A percentile compares a stretch with the other conserved stretches of the same genome.
Evolutionary conservation across 1,139 yeast species (phyloP).

Genomic region (Scheffersomyces parashehatae): DNA sequence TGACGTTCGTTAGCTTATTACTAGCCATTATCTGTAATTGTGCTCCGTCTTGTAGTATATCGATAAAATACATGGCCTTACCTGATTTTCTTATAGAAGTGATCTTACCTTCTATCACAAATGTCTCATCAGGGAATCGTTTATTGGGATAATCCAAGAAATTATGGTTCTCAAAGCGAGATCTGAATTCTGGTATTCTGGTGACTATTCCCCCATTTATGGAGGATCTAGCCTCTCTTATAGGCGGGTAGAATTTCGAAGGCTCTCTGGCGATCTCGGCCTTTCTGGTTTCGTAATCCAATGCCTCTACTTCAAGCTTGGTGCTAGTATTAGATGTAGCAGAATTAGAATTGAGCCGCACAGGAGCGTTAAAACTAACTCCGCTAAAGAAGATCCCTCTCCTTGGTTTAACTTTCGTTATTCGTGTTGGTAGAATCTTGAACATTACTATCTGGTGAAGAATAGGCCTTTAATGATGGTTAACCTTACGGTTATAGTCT

Average conservation of each 20-base stretch:
- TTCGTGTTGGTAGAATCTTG: too few relatives aligned
- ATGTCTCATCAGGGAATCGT: slow-evolving; percentile 10
- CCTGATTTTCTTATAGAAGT: slow-evolving; percentile 60
- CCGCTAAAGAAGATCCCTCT: too few relatives aligned
- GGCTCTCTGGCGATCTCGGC: slow-evolving; percentile 6
- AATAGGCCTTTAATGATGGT: too few relatives aligned
- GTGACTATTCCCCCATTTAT: slow-evolving; percentile 3
- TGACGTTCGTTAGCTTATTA: slow-evolving; percentile 45
- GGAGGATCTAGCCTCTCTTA: slow-evolving; percentile 12
- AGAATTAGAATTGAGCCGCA: too few relatives aligned
- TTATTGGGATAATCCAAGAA: slow-evolving; percentile 17
- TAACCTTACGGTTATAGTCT: too few relatives aligned
- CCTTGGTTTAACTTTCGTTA: too few relatives aligned
- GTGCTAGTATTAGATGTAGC: too few relatives aligned
- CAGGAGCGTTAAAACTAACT: too few relatives aligned
- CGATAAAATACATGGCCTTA: slow-evolving; percentile 66
- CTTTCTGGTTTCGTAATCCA: slow-evolving; percentile 11
- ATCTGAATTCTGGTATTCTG: slow-evolving; percentile 21
- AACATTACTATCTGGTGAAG: too few relatives aligned
- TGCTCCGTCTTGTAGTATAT: slow-evolving; percentile 57
- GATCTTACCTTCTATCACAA: slow-evolving; percentile 56
- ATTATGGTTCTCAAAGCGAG: slow-evolving; percentile 16
- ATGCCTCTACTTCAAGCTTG: slow-evolving; percentile 1
- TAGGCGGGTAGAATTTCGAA: slow-evolving; percentile 19
- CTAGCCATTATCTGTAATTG: slow-evolving; percentile 64